phyloP scores from a whole-genome alignment of 371 early-diverging fungal genomes.

The Capniomyces stellatus region DNA sequence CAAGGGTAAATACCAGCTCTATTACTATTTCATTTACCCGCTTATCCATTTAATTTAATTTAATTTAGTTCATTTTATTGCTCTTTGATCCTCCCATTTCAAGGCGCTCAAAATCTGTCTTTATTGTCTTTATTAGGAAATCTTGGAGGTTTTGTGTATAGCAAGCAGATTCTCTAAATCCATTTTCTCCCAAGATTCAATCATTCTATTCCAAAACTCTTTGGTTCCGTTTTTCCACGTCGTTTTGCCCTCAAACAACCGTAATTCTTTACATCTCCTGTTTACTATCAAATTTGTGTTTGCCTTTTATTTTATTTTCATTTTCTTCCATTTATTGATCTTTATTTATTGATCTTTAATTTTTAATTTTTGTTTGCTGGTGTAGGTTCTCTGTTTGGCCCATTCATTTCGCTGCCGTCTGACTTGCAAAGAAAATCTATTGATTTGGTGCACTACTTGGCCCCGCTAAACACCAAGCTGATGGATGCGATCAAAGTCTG shows the following conservation, averaged over 20 bases:
- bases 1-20: constrained; percentile 1
- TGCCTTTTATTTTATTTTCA: background rate
- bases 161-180: background rate
- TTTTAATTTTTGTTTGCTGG: background rate
- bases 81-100: too few species aligned
- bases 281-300: background rate
- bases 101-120: too few species aligned
- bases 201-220: background rate
- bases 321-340: background rate
- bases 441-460: constrained; percentile 3
- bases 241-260: background rate
- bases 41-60: background rate
- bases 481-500: background rate
- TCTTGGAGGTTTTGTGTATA: constrained; percentile 2
- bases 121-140: too few species aligned
- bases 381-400: constrained; percentile 5
- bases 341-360: background rate
- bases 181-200: background rate
- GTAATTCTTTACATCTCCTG: background rate
- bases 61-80: too few species aligned
- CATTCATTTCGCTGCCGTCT: background rate
- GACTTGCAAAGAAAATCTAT: background rate
- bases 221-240: constrained; percentile 5
- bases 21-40: background rate
- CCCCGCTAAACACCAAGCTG: background rate